Evolutionary conservation across 2,329 filamentous ascomycete species (phyloP), one percentile per base, ranked within the genome.

Genomic region (Clonostachys chloroleuca): DNA sequence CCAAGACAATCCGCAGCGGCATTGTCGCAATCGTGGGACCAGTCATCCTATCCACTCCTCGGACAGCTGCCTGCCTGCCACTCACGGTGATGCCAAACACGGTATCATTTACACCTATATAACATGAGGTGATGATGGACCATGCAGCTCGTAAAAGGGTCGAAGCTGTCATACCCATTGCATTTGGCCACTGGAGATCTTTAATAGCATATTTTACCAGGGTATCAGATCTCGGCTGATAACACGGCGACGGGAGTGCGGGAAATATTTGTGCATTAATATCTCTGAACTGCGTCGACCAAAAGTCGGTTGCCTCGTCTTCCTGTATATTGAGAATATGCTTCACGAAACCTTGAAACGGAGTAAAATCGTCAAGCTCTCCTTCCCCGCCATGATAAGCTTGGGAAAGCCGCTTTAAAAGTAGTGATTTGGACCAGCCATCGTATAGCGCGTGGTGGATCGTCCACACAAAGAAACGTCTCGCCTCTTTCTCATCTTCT

Each of bases 111-210:
- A 46, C 59, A 48, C 17, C 59, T 52, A 66, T 59, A 44, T 69
- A 68, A 4, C 63, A 50, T 0, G 61, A 59, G 2, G 66, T 57
- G 5, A 69, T 56, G 5, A 74, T 20, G 9, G 53, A 45, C 57
- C 57, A 59, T 3, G 59, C 58, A 4, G 56, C 53, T 5, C 56
- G 50, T 6, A 55, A 39, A 4, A 59, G 24, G 3, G 48, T 57
- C 2, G 58, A 54, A 10, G 47, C 44, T 7, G 53, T 55, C 10
- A 43, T 39, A 39, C 24, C 24, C 24, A 30, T 30, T 4, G 24
- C 24, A 30, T 30, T 30, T 30, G 24, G 24, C 24, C 24, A 30
- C 24, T 30, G 24, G 24, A 30, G 24, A 30, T 30, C 24, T 30
- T 4, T 10, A 30, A 30, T 30, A 9, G 2, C 24, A 30, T 30